A percentile compares a stretch with the other conserved stretches of the same genome.
These are phyloP conservation scores for Emmonsiellopsis sp. DNA, from an alignment of 2,329 filamentous ascomycete genomes.

Conservation along the genomic window DNA sequence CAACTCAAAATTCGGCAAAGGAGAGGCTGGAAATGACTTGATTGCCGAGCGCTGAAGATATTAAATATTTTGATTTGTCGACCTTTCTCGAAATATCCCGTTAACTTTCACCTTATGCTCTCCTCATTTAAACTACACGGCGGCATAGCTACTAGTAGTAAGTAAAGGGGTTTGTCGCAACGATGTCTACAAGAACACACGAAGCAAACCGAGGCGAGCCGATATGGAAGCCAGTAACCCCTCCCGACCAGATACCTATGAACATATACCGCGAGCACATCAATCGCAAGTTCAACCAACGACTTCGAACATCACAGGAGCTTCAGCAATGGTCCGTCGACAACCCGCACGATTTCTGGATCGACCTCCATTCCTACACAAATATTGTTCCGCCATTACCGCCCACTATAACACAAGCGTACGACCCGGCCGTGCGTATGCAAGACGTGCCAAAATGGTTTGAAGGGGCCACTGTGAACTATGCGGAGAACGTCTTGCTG, in stretches of 20 bases:
- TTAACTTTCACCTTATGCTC: too few species aligned
- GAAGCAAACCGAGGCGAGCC: background rate
- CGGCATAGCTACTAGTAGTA: too few species aligned
- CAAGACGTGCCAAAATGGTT: constrained; percentile 32
- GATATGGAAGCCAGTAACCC: constrained; percentile 9
- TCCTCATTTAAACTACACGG: too few species aligned
- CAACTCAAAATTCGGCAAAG: too few species aligned
- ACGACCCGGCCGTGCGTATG: constrained; percentile 28
- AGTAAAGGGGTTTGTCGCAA: too few species aligned
- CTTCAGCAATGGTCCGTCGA: constrained; percentile 32
- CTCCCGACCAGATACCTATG: constrained; percentile 10
- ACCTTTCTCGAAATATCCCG: too few species aligned
- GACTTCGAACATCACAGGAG: constrained; percentile 14
- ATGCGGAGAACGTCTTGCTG: constrained; percentile 31
- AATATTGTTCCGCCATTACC: constrained; percentile 26
- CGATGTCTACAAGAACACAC: too few species aligned
- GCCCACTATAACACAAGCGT: constrained; percentile 23
- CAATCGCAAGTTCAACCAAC: constrained; percentile 10
- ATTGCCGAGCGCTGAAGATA: too few species aligned
- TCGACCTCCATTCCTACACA: constrained; percentile 32
- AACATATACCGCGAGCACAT: constrained; percentile 12
- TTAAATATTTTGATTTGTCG: too few species aligned
- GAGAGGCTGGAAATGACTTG: too few species aligned
- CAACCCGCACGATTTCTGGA: constrained; percentile 35
- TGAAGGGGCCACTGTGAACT: constrained; percentile 27